Base-by-base conservation (phyloP, 2,329 filamentous ascomycete genomes). In the Beauveria pseudobassiana region DNA sequence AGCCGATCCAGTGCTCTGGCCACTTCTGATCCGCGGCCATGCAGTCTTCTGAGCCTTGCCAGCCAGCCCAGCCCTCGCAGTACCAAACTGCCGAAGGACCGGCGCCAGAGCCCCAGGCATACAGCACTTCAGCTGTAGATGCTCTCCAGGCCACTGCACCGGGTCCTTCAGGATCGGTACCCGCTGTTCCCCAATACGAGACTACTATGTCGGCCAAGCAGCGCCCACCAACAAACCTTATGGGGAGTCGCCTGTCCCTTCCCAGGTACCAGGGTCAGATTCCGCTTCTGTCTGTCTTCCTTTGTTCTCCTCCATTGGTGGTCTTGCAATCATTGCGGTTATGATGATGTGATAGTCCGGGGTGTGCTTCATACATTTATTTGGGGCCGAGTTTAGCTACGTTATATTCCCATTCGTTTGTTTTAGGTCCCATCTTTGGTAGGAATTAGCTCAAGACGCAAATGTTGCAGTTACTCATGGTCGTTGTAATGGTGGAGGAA, bases 251-350 rank as follows among this genome's bases (percentile, higher is more conserved):
- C 65, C 66, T 18, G 59, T 65, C 10, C 71, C 72, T 22, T 71
- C 66, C 7, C 67, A 64, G 26, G 68, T 75, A 2, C 64, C 64
- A 6, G 64, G 67, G 5, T 73, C 73, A 3, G 67, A 67, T 50
- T 71, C 70, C 2, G 66, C 58, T 1, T 65, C 62, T 18, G 65
- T 65, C 22, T 64, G 64, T 3, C 49, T 69, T 18, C 64, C 67
- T 6, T 62, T 67, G 3, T 52, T 73, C 10, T 52, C 62, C 7
- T 64, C 59, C 2, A 63, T 74, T 45, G 64, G 64, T 9, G 65
- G 66, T n/a, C 53, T 74, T 1, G 62, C 70, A 18, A 28, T 74
- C 6, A 59, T 72, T 61, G 70, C 65, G 38, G 66, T 63, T 26
- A 65, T 70, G 54, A 67, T 70, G 16, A 65, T 70, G 57, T 70